Evolutionary conservation across 768 basidiomycete species (phyloP), one percentile per base, ranked within the genome.

Genomic region (Psilocybe cubensis): DNA sequence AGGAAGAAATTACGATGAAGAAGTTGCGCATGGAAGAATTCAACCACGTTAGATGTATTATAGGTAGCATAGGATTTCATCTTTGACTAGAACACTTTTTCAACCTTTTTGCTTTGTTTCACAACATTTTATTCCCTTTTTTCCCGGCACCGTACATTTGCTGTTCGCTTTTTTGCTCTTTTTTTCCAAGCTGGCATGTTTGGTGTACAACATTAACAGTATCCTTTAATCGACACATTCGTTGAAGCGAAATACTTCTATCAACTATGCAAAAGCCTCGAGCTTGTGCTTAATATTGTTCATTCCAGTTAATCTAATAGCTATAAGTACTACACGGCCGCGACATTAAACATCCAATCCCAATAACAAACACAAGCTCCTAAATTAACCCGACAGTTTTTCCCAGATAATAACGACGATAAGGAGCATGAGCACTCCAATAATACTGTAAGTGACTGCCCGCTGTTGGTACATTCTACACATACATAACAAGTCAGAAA

Each of bases 381-480:
- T 31, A 27, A 47, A 55, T 54, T 25, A 63, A 52, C 69, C 80
- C 62, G 77, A 79, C 52, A 86, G 72, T 70, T 96, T 96, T 68
- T 85, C 85, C 85, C 89, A 94, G 6, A 92, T 70, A 53, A 96
- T 88, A 62, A 95, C 78, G 23, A 76, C 76, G 61, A 98, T 96
- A 47, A 98, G 84, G 3, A 95, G 68, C 49, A 96, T 76, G 31
- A 98, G 88, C 25, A 98, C 85, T 55, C 79, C 75, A 56, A 99
- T 89, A 65, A 98, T 98, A 38, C 83, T 89, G 35, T 75, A 90
- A 4, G 95, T 98, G 46, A 97, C 82, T 46, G 92, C 82, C 51
- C 92, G 89, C 67, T 99, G 96, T 72, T 97, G 94, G 70, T 98
- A 95, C 94, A 98, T 97, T 77, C 97, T 99, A 48, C 42, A 54